Base-by-base conservation (phyloP, 805 yeast genomes). In the Hanseniaspora clermontiae region DNA sequence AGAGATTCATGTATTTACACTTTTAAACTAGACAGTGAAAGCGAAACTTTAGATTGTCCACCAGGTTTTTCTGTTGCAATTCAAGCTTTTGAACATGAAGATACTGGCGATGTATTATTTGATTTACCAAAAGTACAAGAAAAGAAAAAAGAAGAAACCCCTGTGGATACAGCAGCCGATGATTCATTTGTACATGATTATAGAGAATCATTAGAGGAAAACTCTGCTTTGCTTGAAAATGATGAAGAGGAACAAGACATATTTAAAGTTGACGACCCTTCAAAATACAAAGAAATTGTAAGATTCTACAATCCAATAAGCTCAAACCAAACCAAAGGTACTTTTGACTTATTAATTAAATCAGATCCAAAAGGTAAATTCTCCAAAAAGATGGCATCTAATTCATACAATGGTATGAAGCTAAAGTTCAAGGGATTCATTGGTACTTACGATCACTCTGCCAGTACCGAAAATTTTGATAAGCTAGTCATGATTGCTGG, bases 291-390 rank as follows among this genome's bases (percentile, higher is more conserved):
- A 40, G 57, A 53, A 53, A 53, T 53, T 31, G 70, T 79, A 52
- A 78, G 90, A 64, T 83, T 81, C 68, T 86, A 86, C 64, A 80
- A 88, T 3, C 95, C 95, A 40, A 84, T 86, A 51, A 80, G 86
- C 29, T 80, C 84, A 59, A 78, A 78, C 62, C 77, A 74, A 60
- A 90, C 84, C 62, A 70, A 77, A 49, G 95, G 95, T 0, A 81
- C 81, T 64, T 83, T 86, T 62, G 95, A 86, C 65, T 74, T 86
- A 51, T 71, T 86, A 65, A 85, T 86, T 42, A 86, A 86, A 69
- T 83, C 89, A 2, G 85, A 86, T 66, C 74, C 79, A 40, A 78
- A 80, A 40, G 95, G 95, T 39, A 74, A 68, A 57, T 87, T 86
- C 8, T 83, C 90, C 6, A 80, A 74, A 62, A 71, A 76, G 60